Evolutionary conservation across 129 eudicot genomes (phyloP).

Genomic region (Lonicera japonica): DNA sequence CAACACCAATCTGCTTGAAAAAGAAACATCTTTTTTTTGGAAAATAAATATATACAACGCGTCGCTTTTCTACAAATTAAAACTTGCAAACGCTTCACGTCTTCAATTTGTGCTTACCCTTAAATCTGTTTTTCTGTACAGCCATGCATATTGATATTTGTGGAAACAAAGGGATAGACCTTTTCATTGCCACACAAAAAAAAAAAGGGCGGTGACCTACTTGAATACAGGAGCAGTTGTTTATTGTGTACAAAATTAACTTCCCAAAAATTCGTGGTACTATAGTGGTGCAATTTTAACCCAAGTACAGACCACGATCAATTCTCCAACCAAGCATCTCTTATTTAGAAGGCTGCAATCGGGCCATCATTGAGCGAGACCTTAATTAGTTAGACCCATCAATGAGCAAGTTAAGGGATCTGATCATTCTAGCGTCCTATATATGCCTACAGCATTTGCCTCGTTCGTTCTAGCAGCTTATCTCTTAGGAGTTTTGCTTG

Average conservation of each 20-base stretch:
- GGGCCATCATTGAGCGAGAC: conserved; percentile 63
- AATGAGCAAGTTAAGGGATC: conserved; percentile 39
- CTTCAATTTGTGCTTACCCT: no score
- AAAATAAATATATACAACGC: no score
- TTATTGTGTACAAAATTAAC: conserved; percentile 54
- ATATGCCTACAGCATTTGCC: conserved; percentile 38
- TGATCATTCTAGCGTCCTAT: conserved; percentile 37
- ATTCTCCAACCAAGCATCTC: conserved; percentile 38
- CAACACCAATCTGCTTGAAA: no score
- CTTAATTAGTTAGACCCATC: conserved; percentile 46
- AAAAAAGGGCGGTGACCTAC: no score
- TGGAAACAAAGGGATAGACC: conserved; percentile 64
- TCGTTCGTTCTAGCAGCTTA: conserved; percentile 60
- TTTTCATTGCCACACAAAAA: no score
- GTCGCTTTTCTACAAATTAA: background rate
- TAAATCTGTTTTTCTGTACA: conserved; percentile 16
- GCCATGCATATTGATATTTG: conserved; percentile 56
- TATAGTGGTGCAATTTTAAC: conserved; percentile 61
- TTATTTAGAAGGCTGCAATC: conserved; percentile 52
- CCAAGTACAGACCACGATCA: conserved; percentile 49
- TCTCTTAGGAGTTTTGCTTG: conserved; percentile 44
- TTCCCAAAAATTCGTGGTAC: conserved; percentile 70
- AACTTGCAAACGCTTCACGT: no score
- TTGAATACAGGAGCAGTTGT: conserved; percentile 63
- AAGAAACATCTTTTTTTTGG: no score